These are phyloP conservation scores for Solanum bulbocastanum DNA, from an alignment of 257 asterid species.

Conservation along the genomic window DNA sequence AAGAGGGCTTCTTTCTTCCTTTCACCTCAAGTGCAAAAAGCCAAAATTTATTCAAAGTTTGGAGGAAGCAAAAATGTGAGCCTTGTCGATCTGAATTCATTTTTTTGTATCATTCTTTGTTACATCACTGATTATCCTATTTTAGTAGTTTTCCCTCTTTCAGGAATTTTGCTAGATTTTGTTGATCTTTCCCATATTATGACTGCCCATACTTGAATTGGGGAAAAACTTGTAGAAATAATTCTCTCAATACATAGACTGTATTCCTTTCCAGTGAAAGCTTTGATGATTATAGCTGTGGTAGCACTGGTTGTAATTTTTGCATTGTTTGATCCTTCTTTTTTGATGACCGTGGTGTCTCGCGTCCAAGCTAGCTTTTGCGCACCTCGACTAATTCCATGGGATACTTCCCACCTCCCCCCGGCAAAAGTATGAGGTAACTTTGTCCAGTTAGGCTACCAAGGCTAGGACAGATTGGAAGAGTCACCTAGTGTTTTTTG, in stretches of 20 bases:
- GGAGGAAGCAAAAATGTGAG: constrained; percentile 96
- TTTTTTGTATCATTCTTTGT: neutral
- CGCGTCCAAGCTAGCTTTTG: neutral
- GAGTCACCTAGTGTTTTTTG: neutral
- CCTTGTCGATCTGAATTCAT: neutral
- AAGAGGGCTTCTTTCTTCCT: constrained; percentile 80
- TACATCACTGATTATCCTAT: neutral
- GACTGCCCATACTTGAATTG: neutral
- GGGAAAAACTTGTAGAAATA: neutral
- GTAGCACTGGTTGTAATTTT: neutral
- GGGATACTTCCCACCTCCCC: neutral
- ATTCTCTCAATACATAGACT: neutral
- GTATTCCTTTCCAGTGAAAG: neutral
- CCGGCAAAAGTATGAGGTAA: neutral
- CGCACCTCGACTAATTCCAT: neutral
- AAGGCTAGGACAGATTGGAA: neutral
- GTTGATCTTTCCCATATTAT: neutral
- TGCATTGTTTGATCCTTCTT: neutral
- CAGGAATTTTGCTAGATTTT: neutral
- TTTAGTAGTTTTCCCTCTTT: neutral
- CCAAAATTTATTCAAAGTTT: constrained; percentile 55
- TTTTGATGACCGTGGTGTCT: neutral
- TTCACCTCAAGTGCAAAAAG: constrained; percentile 86
- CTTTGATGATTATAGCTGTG: neutral
- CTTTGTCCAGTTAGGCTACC: neutral